Conservation (phyloP, 1,284 basidiomycete species). For the Serendipita sp. region DNA sequence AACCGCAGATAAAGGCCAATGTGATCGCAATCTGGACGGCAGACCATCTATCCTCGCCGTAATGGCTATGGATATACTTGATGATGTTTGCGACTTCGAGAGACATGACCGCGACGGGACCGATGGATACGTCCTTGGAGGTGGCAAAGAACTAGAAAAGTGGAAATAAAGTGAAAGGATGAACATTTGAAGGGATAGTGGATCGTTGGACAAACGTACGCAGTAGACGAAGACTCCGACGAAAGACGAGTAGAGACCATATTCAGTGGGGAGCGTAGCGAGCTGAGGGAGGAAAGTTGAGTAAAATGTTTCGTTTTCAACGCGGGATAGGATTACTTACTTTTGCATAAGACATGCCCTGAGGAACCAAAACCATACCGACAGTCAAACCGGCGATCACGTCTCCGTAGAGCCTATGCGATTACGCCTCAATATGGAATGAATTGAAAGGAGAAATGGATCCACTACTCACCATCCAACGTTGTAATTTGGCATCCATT, state of each 20-base stretch:
- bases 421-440: conserved; percentile 43
- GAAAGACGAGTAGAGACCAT: conserved; percentile 92
- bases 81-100: conserved; percentile 80
- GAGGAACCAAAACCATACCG: conserved; percentile 82
- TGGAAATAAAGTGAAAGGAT: conserved; percentile 18
- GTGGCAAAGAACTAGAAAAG: conserved; percentile 67
- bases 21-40: conserved; percentile 71
- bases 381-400: conserved; percentile 82
- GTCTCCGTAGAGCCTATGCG: conserved; percentile 40
- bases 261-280: conserved; percentile 73
- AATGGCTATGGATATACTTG: conserved; percentile 35
- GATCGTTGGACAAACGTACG: conserved; percentile 28
- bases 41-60: conserved; percentile 30
- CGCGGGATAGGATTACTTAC: conserved; percentile 21
- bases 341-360: conserved; percentile 71
- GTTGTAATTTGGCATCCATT: conserved; percentile 74
- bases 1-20: conserved; percentile 79
- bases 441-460: conserved; percentile 30
- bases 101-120: conserved; percentile 96
- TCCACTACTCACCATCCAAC: conserved; percentile 20
- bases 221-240: conserved; percentile 75
- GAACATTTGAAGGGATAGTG: conserved; percentile 12
- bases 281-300: conserved; percentile 48
- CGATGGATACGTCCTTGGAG: conserved; percentile 90
- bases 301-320: not conserved